Conservation (phyloP, 129 eudicot species). For the Rutidosis leptorrhynchoides region DNA sequence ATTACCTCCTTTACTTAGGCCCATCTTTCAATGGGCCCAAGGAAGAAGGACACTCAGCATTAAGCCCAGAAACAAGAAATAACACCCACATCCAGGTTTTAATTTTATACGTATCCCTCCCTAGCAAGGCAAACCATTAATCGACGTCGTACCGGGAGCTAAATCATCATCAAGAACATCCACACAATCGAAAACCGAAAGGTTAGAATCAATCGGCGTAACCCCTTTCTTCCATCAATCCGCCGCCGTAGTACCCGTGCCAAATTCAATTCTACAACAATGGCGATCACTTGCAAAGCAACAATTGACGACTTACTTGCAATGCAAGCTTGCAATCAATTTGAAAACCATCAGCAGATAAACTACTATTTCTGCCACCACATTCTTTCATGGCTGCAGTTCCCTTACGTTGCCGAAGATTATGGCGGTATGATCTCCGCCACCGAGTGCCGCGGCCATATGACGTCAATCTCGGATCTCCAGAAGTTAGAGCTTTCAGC, state of each 20-base stretch:
- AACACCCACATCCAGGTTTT: no score
- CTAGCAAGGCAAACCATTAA: no score
- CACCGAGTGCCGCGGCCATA: conserved; percentile 85
- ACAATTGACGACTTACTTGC: conserved; percentile 81
- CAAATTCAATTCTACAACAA: not conserved
- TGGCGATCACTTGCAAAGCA: conserved; percentile 61
- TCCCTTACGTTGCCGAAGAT: conserved; percentile 77
- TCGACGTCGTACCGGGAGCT: no score
- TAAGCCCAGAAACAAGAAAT: no score
- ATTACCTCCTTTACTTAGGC: no score
- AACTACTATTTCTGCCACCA: conserved; percentile 82
- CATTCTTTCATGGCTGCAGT: conserved; percentile 61
- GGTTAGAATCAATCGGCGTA: no score
- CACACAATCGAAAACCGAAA: no score
- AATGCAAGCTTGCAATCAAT: conserved; percentile 91
- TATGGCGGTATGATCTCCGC: conserved; percentile 80
- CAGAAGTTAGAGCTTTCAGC: conserved; percentile 76
- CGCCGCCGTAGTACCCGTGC: no score
- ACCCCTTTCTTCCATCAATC: not conserved
- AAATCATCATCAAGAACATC: no score
- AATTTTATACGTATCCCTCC: no score
- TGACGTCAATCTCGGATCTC: conserved; percentile 82
- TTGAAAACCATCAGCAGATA: conserved; percentile 93
- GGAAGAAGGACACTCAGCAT: no score
- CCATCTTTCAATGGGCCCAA: no score